These are phyloP conservation scores for Diaporthe sp. DNA, from an alignment of 2,329 filamentous ascomycete genomes.

Conservation along the genomic window DNA sequence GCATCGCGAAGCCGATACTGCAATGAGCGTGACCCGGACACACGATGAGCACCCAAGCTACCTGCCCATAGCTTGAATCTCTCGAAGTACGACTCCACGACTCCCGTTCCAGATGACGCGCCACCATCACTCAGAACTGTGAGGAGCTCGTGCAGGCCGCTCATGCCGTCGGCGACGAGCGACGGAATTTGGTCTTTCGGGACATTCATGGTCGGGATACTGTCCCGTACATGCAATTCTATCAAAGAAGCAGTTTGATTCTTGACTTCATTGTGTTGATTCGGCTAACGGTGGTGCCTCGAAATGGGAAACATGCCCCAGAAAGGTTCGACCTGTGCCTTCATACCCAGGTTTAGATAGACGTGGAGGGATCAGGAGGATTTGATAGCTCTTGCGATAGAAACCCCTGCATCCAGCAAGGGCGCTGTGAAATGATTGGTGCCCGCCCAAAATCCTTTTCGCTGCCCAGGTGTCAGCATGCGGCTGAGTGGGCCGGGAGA, in stretches of 20 bases:
- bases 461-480: slow-evolving; percentile 24
- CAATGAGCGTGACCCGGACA: slow-evolving; percentile 5
- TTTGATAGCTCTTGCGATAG: neutral
- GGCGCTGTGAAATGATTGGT: slow-evolving; percentile 14
- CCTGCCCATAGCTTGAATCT: slow-evolving; percentile 30
- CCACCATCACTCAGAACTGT: neutral
- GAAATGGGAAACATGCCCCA: neutral
- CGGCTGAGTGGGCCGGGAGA: slow-evolving; percentile 2
- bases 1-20: slow-evolving; percentile 31
- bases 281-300: neutral
- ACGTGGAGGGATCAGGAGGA: neutral
- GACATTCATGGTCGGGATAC: neutral
- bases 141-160: neutral
- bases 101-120: neutral
- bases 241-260: rapidly evolving
- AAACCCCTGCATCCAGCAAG: neutral
- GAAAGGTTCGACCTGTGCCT: neutral
- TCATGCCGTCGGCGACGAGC: neutral
- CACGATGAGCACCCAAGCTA: slow-evolving; percentile 11
- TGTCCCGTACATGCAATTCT: neutral
- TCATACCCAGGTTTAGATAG: neutral
- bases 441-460: slow-evolving; percentile 5
- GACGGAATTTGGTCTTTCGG: neutral
- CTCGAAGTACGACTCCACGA: neutral
- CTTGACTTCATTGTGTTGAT: neutral